Percentiles rank a stretch among this genome's conserved stretches.
phyloP scores from a whole-genome alignment of 495 filamentous ascomycete genomes.

The Trichoderma erinaceum region DNA sequence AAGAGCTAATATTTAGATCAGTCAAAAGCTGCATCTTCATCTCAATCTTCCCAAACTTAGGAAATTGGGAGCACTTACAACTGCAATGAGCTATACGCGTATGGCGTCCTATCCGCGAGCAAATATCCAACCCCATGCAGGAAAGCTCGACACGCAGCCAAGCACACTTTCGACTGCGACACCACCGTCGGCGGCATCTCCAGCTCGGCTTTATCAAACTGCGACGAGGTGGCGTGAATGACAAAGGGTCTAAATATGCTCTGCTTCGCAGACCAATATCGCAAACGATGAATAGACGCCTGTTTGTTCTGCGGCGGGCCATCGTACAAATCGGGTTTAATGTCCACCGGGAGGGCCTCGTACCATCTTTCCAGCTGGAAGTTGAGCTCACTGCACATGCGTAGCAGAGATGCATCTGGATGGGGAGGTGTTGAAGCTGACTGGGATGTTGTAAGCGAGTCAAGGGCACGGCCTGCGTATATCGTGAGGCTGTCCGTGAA shows the following conservation, averaged over 20 bases:
- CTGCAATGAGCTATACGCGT: constrained; percentile 6
- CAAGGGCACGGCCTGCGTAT: constrained; percentile 3
- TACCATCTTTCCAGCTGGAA: constrained; percentile 1
- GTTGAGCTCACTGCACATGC: not conserved
- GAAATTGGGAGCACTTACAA: not conserved
- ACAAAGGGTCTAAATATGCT: not conserved
- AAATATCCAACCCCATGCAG: not conserved
- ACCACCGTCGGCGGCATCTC: not conserved
- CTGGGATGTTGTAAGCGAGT: not conserved
- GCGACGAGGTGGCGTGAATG: constrained; percentile 3
- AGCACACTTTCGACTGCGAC: not conserved
- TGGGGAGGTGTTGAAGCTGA: not conserved
- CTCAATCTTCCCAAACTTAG: not conserved
- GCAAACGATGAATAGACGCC: not conserved
- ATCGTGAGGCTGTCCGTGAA: constrained; percentile 4
- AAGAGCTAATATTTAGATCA: not conserved
- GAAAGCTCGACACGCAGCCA: not conserved
- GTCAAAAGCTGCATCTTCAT: not conserved
- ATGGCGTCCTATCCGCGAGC: constrained; percentile 1
- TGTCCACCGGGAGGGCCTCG: constrained; percentile 1
- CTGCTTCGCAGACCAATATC: constrained; percentile 1
- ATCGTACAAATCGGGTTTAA: not conserved
- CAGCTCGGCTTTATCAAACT: not conserved
- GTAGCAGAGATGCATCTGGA: not conserved
- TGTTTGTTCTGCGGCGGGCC: not conserved